Evolutionary conservation across 345 rosid species (phyloP).

Genomic region (Eucalyptus globulus): DNA sequence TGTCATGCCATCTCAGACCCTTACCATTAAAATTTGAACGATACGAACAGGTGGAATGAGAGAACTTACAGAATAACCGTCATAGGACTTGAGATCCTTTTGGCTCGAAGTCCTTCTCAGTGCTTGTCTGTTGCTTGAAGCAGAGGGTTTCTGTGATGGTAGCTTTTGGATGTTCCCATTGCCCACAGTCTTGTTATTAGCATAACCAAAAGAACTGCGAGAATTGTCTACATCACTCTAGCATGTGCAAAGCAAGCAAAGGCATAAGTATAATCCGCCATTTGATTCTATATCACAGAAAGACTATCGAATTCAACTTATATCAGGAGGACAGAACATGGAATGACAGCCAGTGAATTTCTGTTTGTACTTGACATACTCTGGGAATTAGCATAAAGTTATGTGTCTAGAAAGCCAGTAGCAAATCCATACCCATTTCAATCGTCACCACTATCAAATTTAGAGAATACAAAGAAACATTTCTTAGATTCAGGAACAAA

Average conservation of each 20-base stretch:
- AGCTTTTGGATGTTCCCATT: conserved; percentile 21
- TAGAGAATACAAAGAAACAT: not conserved
- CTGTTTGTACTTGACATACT: not conserved
- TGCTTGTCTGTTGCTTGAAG: conserved; percentile 35
- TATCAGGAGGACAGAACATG: not conserved
- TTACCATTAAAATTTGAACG: not conserved
- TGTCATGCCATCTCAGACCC: not conserved
- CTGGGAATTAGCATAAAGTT: not conserved
- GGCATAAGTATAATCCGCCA: not conserved
- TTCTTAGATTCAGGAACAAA: not conserved
- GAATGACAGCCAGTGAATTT: not conserved
- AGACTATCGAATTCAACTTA: not conserved
- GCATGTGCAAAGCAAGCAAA: conserved; percentile 3
- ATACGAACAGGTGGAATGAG: not conserved
- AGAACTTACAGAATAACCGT: conserved; percentile 78
- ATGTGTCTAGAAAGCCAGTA: not conserved
- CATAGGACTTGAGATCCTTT: conserved; percentile 54
- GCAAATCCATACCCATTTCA: not conserved
- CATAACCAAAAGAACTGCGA: conserved; percentile 20
- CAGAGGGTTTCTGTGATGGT: conserved; percentile 15
- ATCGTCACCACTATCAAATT: not conserved
- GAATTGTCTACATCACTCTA: conserved; percentile 67
- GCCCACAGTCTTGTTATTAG: conserved; percentile 15
- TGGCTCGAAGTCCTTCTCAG: conserved; percentile 68
- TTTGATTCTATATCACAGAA: not conserved